Evolutionary conservation across 2,329 filamentous ascomycete species (phyloP), one percentile per base, ranked within the genome.

Genomic region (Camptophora hylomeconis): DNA sequence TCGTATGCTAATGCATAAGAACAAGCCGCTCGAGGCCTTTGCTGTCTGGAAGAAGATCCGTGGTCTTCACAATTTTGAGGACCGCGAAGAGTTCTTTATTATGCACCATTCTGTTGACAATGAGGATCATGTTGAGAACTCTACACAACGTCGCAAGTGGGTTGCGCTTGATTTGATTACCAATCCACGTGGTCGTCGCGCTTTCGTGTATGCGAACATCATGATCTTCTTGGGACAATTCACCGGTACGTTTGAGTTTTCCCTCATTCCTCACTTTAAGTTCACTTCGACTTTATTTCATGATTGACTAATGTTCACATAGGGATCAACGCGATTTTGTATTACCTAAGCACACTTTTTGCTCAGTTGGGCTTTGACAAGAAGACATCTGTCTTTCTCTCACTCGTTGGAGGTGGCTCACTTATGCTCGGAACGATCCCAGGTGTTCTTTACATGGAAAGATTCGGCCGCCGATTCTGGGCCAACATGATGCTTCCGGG

Each of bases 141-240:
- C 60, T 5, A 56, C 58, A 29, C 68, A 68, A 41, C 62, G 62
- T 33, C 25, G 20, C 11, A 64, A 63, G 16, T 78, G 69, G 52
- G 68, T 74, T 1, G 81, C 75, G 74, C 61, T 80, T 58, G 76
- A 82, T 47, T 78, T 81, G 55, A 69, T 81, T 55, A 80, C 75
- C 11, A 67, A 73, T 21, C 71, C 73, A 5, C 69, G 77, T 18
- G 70, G 70, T n/a, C 68, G 74, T 13, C 63, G 75, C 7, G 71
- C 75, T 2, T 58, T 79, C 23, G 51, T 79, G 35, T 78, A 77
- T 44, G 73, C 73, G 44, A 78, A 76, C 44, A 65, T 73, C 20
- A 79, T 79, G 72, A 71, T 79, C 32, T 62, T 77, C 35, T 58
- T 79, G 0, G 77, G 77, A 0, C 77, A 82, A 42, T 62, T 80